Evolutionary conservation across 768 basidiomycete genomes (phyloP), one percentile per base, ranked within the genome.

Genomic region (Saitozyma podzolica): DNA sequence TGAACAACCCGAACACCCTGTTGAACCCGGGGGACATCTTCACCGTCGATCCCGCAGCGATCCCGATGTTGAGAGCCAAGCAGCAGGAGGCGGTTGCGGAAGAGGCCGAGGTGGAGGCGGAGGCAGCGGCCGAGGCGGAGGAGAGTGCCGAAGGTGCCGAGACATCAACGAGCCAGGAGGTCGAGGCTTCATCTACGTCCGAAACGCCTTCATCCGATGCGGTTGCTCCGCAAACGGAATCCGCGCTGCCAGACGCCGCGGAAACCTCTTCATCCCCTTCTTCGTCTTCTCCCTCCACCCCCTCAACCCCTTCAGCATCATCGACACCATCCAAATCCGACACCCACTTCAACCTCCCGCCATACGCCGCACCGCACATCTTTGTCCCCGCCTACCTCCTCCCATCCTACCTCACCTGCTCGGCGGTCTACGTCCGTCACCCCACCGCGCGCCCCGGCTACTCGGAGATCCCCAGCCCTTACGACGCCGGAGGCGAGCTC

Each of bases 401-500:
- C 69, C 85, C 87, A 11, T 89, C 88, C 60, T 97, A 90, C 83
- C 74, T 84, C 52, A 92, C 92, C 9, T 97, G 95, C 79, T 91
- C 93, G 1, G 88, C 88, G 13, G 83, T 97, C 56, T 98, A 95
- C 77, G 86, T 98, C 40, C 90, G 96, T 43, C 92, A 98, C 73
- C 96, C 96, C 8, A 96, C 94, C 0, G 96, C 95, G 0, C 86
- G 92, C n/a, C 91, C 93, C 0, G 90, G 90, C 7, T 93, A 95
- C 81, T 70, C 67, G 14, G 96, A 99, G 80, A 89, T 99, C 43
- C 92, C 95, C 7, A 91, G 90, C 5, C 96, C 96, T 2, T 98
- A 89, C 79, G 92, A 94, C 65, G 93, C 96, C 0, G 94, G 96
- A 72, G 96, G 96, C 16, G 90, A 94, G 67, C 83, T 96, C 11